Evolutionary conservation across 225 moss, liverwort and hornwort genomes (phyloP), one percentile per base, ranked within the genome.

Genomic region (Bryoerythrophyllum caledonicum): DNA sequence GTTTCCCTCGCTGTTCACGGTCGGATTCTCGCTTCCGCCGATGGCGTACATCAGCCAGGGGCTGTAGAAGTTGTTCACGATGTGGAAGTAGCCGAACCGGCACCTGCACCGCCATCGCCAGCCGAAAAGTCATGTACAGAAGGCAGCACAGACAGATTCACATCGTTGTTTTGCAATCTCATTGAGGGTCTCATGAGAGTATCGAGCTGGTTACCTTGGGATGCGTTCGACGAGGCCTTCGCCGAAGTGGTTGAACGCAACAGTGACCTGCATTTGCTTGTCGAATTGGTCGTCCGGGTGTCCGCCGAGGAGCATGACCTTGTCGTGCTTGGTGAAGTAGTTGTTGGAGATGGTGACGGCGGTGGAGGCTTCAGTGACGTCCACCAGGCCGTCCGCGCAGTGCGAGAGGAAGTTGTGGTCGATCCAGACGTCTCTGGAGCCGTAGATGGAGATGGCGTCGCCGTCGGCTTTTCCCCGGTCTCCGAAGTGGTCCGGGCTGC

Each of bases 31-130:
- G 53, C 96, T 96, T 11, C 92, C 93, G 1, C 96, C 96, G 19
- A 96, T 88, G 7, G 93, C 96, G 53, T 91, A 96, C 63, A 90
- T 89, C 23, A 66, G 56, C 96, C 96, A 96, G 0, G 81, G 84
- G 15, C 69, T 74, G 79, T 93, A 96, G 76, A 77, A 87, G 62
- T 96, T 96, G 80, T 93, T 96, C 15, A 93, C 93, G 1, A 96
- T 82, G 71, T 96, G 92, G 69, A 92, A 91, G 34, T 75, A 89
- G 13, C 96, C 96, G 72, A 91, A 80, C 12, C 96, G 87, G 59
- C 90, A 82, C 27, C 93, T 95, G n/a, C n/a, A n/a, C n/a, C n/a
- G n/a, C n/a, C n/a, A n/a, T n/a, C n/a, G n/a, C n/a, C n/a, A n/a
- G n/a, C n/a, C n/a, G 85, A 49, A 49, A 17, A 49, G 0, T 21